These are phyloP conservation scores for Globisporangium recalcitrans DNA, from an alignment of 352 stramenopile genomes.

Conservation along the genomic window DNA sequence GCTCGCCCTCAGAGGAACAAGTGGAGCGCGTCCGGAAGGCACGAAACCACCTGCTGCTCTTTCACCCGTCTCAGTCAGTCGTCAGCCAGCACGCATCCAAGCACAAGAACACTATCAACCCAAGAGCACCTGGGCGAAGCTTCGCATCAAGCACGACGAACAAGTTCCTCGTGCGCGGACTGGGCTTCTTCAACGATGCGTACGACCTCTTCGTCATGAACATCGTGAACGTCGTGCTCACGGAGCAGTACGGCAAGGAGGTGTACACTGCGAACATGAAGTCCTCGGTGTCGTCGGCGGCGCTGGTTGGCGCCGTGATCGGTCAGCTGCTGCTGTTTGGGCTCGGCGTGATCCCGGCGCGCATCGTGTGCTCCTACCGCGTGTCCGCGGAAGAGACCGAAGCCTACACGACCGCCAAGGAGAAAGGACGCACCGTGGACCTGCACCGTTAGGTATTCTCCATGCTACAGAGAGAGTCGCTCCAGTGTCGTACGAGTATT, in stretches of 20 bases:
- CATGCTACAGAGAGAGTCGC: slow-evolving; percentile 61
- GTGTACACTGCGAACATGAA: slow-evolving; percentile 61
- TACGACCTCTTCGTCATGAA: slow-evolving; percentile 86
- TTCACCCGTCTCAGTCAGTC: neutral
- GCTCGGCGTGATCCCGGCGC: slow-evolving; percentile 51
- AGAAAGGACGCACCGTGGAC: slow-evolving; percentile 4
- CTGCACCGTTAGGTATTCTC: slow-evolving; percentile 47
- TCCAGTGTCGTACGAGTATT: slow-evolving; percentile 57
- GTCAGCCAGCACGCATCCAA: neutral
- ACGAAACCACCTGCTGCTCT: neutral
- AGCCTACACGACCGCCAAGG: slow-evolving; percentile 27
- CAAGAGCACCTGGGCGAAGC: no score
- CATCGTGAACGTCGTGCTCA: slow-evolving; percentile 74
- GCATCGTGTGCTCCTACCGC: slow-evolving; percentile 64
- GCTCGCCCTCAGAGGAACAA: neutral
- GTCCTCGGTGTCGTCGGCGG: slow-evolving; percentile 49
- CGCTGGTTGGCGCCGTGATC: slow-evolving; percentile 53
- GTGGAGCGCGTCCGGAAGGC: neutral
- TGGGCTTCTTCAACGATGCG: slow-evolving; percentile 76
- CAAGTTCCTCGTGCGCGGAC: slow-evolving; percentile 59
- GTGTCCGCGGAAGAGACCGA: slow-evolving; percentile 57
- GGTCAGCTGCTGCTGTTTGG: slow-evolving; percentile 60
- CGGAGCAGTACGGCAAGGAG: slow-evolving; percentile 58
- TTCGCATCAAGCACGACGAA: slow-evolving; percentile 30
- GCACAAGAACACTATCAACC: neutral